Base-by-base conservation (phyloP, 2,329 filamentous ascomycete species). In the Plectosphaerella cucumerina region DNA sequence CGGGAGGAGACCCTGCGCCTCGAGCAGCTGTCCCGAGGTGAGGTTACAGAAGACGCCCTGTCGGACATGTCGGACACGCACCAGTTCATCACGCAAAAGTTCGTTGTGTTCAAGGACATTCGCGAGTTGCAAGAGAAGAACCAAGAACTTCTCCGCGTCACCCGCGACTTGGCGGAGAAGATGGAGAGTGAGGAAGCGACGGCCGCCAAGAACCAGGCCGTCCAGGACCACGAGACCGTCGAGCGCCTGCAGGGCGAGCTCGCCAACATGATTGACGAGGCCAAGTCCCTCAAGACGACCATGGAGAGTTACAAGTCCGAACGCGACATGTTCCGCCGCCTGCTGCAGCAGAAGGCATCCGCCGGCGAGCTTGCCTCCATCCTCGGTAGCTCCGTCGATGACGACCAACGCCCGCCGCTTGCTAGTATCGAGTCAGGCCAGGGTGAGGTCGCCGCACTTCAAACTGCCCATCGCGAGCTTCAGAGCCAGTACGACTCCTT, bases 271-370 rank as follows among this genome's bases (percentile, higher is more conserved):
- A 85, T 90, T 52, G 93, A 97, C 57, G 91, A 97, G 65, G 83
- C 96, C 48, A 83, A 86, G 58, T 88, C 88, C 12, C 86, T 96
- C 58, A 84, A 87, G 42, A 84, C 87, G 26, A 89, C 92, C 51
- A 89, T 91, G 56, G 90, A 96, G 73, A 96, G 90, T 66, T 96
- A 96, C 67, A 90, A 94, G 65, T 90, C 91, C 61, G 94, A 99
- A 71, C 86, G 94, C 55, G 93, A 99, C 65, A 97, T 97, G 83
- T 97, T 97, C 85, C 86, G 93, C 20, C 90, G 92, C 48, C 92
- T 97, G 75, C 81, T 97, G 26, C 89, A 93, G 58, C 89, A 94
- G 55, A 68, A 85, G 71, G 65, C 76, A 63, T 62, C 80, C 63
- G 64, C 81, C 65, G 76, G 73, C 12, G 86, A 91, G 53, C 74